Percentiles rank a stretch among this genome's conserved stretches.
phyloP scores from a whole-genome alignment of 441 rosid genomes.

The Erodium trifolium region DNA sequence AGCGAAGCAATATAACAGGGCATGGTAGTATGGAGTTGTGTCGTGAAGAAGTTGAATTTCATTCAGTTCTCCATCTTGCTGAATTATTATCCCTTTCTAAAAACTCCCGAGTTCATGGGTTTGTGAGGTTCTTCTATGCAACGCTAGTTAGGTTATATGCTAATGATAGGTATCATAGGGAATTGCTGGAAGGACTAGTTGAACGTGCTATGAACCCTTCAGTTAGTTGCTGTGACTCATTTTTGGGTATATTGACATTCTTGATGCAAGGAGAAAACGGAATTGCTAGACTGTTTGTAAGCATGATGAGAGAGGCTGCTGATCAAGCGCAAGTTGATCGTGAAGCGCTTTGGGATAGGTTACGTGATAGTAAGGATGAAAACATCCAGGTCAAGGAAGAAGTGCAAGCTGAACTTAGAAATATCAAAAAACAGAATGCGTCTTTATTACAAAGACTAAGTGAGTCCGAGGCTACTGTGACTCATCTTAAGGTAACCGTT shows the following conservation, averaged over 20 bases:
- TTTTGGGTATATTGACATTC: slow-evolving; percentile 6
- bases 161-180: slow-evolving; percentile 8
- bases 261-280: slow-evolving; percentile 7
- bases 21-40: slow-evolving; percentile 3
- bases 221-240: not conserved
- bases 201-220: slow-evolving; percentile 4
- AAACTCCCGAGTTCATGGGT: not conserved
- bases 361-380: slow-evolving; percentile 10
- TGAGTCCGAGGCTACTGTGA: slow-evolving; percentile 5
- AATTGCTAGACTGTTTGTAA: slow-evolving; percentile 5
- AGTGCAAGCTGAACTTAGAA: slow-evolving; percentile 1
- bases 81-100: not conserved
- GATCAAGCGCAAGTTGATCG: not conserved
- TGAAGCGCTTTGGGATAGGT: not conserved
- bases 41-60: slow-evolving; percentile 1
- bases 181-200: slow-evolving; percentile 9
- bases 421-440: not conserved
- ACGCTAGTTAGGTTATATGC: slow-evolving; percentile 1
- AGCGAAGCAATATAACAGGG: not conserved
- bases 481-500: slow-evolving; percentile 1
- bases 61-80: slow-evolving; percentile 4
- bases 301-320: slow-evolving; percentile 9
- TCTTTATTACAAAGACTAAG: slow-evolving; percentile 7
- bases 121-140: not conserved
- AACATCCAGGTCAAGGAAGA: slow-evolving; percentile 6